These are phyloP conservation scores for Fraxinus sp. DNA, from an alignment of 305 asterid species.

Conservation along the genomic window DNA sequence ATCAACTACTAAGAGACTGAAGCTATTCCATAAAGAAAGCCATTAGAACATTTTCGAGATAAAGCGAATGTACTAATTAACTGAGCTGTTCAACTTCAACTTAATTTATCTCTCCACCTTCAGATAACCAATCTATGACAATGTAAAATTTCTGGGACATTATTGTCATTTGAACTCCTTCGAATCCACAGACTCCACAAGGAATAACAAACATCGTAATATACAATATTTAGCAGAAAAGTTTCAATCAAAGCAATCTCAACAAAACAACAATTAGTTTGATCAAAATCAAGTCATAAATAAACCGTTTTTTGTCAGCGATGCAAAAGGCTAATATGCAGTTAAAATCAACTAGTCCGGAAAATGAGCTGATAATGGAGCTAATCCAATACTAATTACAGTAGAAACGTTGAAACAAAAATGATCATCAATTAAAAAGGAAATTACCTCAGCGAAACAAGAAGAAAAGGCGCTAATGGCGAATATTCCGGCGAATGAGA, in stretches of 20 bases:
- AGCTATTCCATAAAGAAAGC: not conserved
- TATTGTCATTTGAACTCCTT: not conserved
- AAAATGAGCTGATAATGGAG: not conserved
- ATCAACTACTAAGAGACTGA: not conserved
- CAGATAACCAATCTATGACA: not conserved
- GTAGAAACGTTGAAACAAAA: not conserved
- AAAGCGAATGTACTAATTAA: not conserved
- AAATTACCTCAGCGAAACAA: slow-evolving; percentile 67
- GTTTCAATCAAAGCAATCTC: slow-evolving; percentile 6
- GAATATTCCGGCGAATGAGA: slow-evolving; percentile 59
- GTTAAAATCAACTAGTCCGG: slow-evolving; percentile 12
- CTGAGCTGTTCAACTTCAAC: not conserved
- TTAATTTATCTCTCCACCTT: not conserved
- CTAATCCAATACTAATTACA: not conserved
- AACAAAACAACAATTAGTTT: slow-evolving; percentile 4
- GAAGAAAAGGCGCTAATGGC: slow-evolving; percentile 68
- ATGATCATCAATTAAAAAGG: not conserved
- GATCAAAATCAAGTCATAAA: not conserved
- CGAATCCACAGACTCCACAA: not conserved
- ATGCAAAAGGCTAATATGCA: not conserved
- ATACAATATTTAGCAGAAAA: not conserved
- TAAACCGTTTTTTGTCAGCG: not conserved
- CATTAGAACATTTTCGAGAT: not conserved
- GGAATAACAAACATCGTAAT: not conserved
- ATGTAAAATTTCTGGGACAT: not conserved